A percentile compares a stretch with the other conserved stretches of the same genome.
Evolutionary conservation across 2,329 filamentous ascomycete species (phyloP).

Genomic region (Fusarium musae): DNA sequence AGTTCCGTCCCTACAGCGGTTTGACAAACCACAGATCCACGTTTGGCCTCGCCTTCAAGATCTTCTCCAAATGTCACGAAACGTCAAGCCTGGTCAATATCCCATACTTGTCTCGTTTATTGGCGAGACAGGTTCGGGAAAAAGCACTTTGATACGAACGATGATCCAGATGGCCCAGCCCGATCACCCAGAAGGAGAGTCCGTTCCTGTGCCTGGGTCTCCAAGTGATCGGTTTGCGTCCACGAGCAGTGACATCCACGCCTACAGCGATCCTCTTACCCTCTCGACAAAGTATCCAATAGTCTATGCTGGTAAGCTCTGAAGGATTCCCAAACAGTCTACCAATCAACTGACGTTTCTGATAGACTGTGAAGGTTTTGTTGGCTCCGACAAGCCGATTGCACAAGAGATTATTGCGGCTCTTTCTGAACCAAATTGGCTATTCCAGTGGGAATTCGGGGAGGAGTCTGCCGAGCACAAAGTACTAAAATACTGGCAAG

Average conservation of each 20-base stretch:
- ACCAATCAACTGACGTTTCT: fast-evolving
- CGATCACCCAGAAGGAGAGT: not conserved
- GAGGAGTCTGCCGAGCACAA: fast-evolving
- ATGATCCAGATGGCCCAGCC: constrained; percentile 17
- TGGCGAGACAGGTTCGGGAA: constrained; percentile 23
- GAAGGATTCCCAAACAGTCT: fast-evolving
- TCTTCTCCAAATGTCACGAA: not conserved
- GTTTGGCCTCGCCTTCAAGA: constrained; percentile 7
- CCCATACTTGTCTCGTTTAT: constrained; percentile 28
- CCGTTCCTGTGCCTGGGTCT: constrained; percentile 12
- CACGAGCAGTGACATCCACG: constrained; percentile 26
- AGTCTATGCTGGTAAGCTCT: constrained; percentile 14
- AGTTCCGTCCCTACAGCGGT: not conserved
- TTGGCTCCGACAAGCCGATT: not conserved
- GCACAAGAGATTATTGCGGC: not conserved
- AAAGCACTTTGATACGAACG: constrained; percentile 22
- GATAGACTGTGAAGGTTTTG: constrained; percentile 22
- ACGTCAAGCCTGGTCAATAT: not conserved
- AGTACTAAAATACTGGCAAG: fast-evolving
- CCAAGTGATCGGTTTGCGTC: not conserved
- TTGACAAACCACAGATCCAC: not conserved
- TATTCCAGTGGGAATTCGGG: not conserved
- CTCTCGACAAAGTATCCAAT: not conserved
- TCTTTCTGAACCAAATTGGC: not conserved
- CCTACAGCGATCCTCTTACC: constrained; percentile 19